phyloP scores from a whole-genome alignment of 257 asterid genomes.

The Ophiorrhiza pumila region DNA sequence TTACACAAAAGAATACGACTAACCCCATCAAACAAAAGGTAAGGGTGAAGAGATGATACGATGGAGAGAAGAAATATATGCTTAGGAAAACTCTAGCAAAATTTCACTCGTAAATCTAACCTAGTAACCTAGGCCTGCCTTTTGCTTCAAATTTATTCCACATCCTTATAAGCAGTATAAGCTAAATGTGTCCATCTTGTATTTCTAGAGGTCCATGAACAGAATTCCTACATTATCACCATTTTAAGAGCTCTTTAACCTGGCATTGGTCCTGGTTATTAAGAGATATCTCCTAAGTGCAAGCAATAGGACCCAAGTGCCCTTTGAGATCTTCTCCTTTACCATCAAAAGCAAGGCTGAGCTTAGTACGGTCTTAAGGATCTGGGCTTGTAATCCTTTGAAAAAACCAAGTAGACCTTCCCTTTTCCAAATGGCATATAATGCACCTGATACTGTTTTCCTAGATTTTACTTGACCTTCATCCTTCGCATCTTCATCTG shows the following conservation, averaged over 20 bases:
- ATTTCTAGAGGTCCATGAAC: neutral
- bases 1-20: neutral
- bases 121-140: neutral
- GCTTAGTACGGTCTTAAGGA: conserved; percentile 80
- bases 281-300: conserved; percentile 54
- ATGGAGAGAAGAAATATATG: neutral
- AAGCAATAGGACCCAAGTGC: conserved; percentile 74
- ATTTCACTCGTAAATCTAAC: neutral
- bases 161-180: neutral
- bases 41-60: neutral
- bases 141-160: conserved; percentile 2
- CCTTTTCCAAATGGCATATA: conserved; percentile 60
- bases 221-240: neutral
- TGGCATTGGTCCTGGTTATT: conserved; percentile 40
- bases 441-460: conserved; percentile 55
- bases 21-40: conserved; percentile 6
- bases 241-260: conserved; percentile 50
- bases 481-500: conserved; percentile 47
- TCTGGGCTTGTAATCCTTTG: conserved; percentile 88
- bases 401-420: conserved; percentile 78
- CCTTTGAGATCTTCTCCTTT: conserved; percentile 78
- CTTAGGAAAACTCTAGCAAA: neutral
- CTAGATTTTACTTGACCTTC: conserved; percentile 34
- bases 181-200: neutral
- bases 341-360: conserved; percentile 86